Percentiles rank a stretch among this genome's conserved stretches.
Conservation (phyloP, 2,329 filamentous ascomycete species). For the Lachnellula subtilissima region DNA sequence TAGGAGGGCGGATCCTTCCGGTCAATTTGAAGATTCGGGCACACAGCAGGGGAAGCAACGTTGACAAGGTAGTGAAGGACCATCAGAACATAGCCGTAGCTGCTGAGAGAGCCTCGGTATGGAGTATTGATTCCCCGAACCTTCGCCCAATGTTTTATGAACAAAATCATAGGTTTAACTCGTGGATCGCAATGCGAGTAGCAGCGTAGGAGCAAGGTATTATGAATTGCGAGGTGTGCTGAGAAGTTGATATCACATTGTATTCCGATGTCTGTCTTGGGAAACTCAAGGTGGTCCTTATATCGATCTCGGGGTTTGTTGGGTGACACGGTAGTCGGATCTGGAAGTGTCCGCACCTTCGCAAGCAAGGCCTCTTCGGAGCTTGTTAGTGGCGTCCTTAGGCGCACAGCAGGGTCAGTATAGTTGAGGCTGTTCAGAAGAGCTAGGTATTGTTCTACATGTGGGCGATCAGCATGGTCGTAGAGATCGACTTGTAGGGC, state of each 20-base stretch:
- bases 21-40: conserved; percentile 72
- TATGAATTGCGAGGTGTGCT: conserved; percentile 76
- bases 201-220: conserved; percentile 75
- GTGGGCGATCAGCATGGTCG: conserved; percentile 30
- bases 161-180: conserved; percentile 73
- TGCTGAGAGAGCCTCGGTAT: conserved; percentile 80
- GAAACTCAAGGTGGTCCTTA: conserved; percentile 66
- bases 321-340: conserved; percentile 40
- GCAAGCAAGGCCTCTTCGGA: conserved; percentile 16
- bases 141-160: conserved; percentile 90
- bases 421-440: conserved; percentile 38
- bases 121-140: conserved; percentile 78
- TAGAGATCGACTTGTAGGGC: conserved; percentile 48
- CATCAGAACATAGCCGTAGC: conserved; percentile 91
- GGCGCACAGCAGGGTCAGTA: conserved; percentile 27
- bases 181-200: conserved; percentile 76
- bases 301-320: conserved; percentile 50
- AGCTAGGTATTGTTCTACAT: conserved; percentile 46
- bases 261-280: conserved; percentile 70
- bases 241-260: conserved; percentile 92
- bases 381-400: conserved; percentile 2
- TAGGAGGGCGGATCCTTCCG: conserved; percentile 41
- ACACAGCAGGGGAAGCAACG: conserved; percentile 71
- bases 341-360: conserved; percentile 28
- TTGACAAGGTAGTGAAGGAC: conserved; percentile 87